Conservation (phyloP, 2,329 filamentous ascomycete genomes). For the Cercospora berteroae region DNA sequence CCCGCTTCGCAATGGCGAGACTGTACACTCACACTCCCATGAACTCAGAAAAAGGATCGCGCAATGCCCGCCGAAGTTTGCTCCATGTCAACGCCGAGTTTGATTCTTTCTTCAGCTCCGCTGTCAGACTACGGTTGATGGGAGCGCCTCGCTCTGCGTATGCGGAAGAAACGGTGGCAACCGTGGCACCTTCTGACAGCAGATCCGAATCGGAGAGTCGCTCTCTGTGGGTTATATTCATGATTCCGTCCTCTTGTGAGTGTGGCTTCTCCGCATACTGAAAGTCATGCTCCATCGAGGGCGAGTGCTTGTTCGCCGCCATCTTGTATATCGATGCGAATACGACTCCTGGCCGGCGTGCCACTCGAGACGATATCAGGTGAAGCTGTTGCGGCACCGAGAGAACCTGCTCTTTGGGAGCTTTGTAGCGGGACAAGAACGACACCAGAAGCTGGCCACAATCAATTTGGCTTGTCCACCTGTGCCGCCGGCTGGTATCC, state of each 20-base stretch:
- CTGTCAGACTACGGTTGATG: slow-evolving; percentile 33
- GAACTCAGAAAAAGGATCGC: slow-evolving; percentile 66
- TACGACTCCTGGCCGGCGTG: not conserved
- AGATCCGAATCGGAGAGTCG: slow-evolving; percentile 21
- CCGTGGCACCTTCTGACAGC: slow-evolving; percentile 10
- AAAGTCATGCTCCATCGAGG: slow-evolving; percentile 7
- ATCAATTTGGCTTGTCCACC: not conserved
- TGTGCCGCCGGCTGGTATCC: slow-evolving; percentile 1
- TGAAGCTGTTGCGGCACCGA: not conserved
- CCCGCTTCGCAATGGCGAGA: slow-evolving; percentile 41
- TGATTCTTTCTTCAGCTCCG: slow-evolving; percentile 28
- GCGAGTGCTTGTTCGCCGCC: not conserved
- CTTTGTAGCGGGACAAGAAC: slow-evolving; percentile 1
- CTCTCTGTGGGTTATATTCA: slow-evolving; percentile 26
- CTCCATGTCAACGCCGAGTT: slow-evolving; percentile 52
- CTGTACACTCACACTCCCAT: slow-evolving; percentile 47
- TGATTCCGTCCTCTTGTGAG: slow-evolving; percentile 13
- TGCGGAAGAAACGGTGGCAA: slow-evolving; percentile 12
- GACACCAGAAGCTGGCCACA: slow-evolving; percentile 6
- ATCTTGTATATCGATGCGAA: slow-evolving; percentile 5
- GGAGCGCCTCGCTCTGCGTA: slow-evolving; percentile 29
- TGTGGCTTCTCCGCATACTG: slow-evolving; percentile 4
- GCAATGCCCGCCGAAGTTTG: slow-evolving; percentile 50
- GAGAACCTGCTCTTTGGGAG: not conserved
- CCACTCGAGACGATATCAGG: not conserved